Conservation (phyloP, 1,139 yeast genomes). For the Schizosaccharomyces versatilis region DNA sequence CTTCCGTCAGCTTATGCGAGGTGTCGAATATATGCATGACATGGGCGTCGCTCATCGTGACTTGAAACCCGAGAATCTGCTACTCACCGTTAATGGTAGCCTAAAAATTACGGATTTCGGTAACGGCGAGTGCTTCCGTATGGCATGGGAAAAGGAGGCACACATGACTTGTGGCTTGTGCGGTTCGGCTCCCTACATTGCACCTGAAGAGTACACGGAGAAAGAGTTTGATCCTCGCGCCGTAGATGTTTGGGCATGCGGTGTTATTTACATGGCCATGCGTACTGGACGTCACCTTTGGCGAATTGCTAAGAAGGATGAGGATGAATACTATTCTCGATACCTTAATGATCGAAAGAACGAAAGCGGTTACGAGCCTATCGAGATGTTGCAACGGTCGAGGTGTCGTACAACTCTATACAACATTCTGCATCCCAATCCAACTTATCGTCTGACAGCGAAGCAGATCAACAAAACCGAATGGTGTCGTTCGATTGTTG, state of each 20-base stretch:
- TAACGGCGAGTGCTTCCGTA: slow-evolving; percentile 79
- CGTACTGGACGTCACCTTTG: slow-evolving; percentile 85
- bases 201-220: slow-evolving; percentile 74
- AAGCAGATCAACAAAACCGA: slow-evolving; percentile 75
- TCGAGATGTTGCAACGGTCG: slow-evolving; percentile 45
- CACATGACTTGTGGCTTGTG: slow-evolving; percentile 69
- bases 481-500: slow-evolving; percentile 77
- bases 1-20: slow-evolving; percentile 73
- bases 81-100: slow-evolving; percentile 57
- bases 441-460: slow-evolving; percentile 64
- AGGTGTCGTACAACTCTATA: slow-evolving; percentile 81
- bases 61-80: slow-evolving; percentile 75
- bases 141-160: slow-evolving; percentile 88
- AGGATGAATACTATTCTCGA: slow-evolving; percentile 57
- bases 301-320: slow-evolving; percentile 52
- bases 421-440: slow-evolving; percentile 77
- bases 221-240: slow-evolving; percentile 71
- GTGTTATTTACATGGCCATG: slow-evolving; percentile 96
- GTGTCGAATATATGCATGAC: slow-evolving; percentile 86
- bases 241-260: slow-evolving; percentile 92
- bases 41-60: slow-evolving; percentile 96
- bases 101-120: slow-evolving; percentile 90
- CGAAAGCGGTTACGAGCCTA: slow-evolving; percentile 73
- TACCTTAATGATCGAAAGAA: slow-evolving; percentile 59
- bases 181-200: slow-evolving; percentile 86